These are phyloP conservation scores for Coemansia sp. DNA, from an alignment of 192 early-diverging fungal species.

Conservation along the genomic window DNA sequence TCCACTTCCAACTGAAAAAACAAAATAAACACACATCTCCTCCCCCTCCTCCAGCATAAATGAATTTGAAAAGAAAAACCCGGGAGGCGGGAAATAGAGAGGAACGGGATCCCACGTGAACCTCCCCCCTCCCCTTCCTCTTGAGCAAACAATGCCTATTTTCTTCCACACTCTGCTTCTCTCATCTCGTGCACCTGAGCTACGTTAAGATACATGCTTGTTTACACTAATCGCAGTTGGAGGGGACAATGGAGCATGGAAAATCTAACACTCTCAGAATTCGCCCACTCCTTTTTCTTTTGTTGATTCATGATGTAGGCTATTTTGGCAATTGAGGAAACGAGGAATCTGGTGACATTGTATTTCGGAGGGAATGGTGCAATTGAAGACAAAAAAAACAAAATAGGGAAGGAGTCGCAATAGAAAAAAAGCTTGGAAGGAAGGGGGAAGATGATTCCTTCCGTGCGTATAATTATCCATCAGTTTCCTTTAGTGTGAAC, in stretches of 20 bases:
- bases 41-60: not conserved
- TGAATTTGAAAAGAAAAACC: not conserved
- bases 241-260: not conserved
- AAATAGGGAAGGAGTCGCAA: not conserved
- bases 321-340: constrained; percentile 1
- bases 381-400: not conserved
- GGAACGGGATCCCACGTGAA: not conserved
- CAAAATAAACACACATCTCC: too few relatives aligned
- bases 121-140: not conserved
- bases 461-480: not conserved
- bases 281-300: not conserved
- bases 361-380: not conserved
- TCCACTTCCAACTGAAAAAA: not conserved
- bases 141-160: not conserved
- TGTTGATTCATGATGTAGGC: not conserved
- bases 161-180: too few relatives aligned
- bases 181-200: too few relatives aligned
- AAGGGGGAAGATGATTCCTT: too few relatives aligned
- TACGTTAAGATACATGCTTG: not conserved
- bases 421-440: not conserved
- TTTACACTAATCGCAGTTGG: not conserved
- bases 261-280: not conserved
- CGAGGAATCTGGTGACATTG: not conserved
- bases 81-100: not conserved
- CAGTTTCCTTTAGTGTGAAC: not conserved